These are phyloP conservation scores for Psilocybe sp. DNA, from an alignment of 768 basidiomycete species.

Conservation along the genomic window DNA sequence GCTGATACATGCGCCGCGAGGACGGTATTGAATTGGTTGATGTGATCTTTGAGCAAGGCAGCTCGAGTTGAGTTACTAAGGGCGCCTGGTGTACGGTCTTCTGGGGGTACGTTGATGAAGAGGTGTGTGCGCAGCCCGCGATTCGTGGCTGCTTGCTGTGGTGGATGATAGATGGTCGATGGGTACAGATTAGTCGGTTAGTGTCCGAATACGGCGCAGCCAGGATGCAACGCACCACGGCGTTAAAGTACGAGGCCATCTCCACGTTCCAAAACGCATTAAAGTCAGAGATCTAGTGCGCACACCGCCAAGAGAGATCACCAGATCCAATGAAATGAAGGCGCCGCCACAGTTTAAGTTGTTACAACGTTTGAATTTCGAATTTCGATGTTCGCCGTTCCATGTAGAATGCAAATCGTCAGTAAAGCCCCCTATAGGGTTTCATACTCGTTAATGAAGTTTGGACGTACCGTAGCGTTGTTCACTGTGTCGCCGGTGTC, in stretches of 20 bases:
- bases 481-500: conserved; percentile 50
- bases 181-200: neutral
- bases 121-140: conserved; percentile 44
- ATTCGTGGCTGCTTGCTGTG: conserved; percentile 31
- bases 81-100: conserved; percentile 42
- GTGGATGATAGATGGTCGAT: neutral
- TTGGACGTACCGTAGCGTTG: conserved; percentile 28
- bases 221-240: conserved; percentile 36
- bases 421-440: neutral
- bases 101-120: conserved; percentile 57
- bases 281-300: conserved; percentile 42
- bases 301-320: neutral
- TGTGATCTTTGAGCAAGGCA: conserved; percentile 34
- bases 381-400: neutral
- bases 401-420: too few species aligned
- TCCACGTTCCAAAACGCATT: conserved; percentile 47
- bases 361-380: neutral
- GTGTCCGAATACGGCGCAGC: neutral
- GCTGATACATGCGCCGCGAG: conserved; percentile 30
- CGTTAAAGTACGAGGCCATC: conserved; percentile 46
- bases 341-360: neutral
- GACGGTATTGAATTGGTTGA: conserved; percentile 38
- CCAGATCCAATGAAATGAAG: neutral
- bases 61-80: conserved; percentile 32
- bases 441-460: neutral